Conservation (phyloP, 768 basidiomycete genomes). For the Russula lepida region DNA sequence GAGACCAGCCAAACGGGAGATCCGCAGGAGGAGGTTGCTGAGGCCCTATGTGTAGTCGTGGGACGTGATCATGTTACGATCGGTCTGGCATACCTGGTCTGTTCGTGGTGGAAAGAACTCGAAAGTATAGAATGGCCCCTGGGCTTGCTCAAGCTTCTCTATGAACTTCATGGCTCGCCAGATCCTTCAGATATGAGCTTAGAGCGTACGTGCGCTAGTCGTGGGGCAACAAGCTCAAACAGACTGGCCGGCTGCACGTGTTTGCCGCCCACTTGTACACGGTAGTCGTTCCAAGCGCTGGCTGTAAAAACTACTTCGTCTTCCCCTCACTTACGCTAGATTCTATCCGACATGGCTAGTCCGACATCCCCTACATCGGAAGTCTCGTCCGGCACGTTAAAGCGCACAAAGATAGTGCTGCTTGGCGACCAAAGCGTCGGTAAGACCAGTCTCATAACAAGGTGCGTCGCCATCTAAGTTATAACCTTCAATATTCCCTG, state of each 20-base stretch:
- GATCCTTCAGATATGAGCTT: too few relatives aligned
- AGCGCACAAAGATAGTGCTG: conserved; percentile 93
- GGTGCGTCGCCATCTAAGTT: conserved; percentile 40
- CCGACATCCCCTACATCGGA: conserved; percentile 66
- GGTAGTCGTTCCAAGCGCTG: too few relatives aligned
- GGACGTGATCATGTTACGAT: conserved; percentile 4
- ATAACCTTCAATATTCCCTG: conserved; percentile 1
- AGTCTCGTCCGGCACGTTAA: conserved; percentile 82
- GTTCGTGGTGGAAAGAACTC: conserved; percentile 98
- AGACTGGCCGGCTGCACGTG: neutral
- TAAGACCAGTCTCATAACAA: conserved; percentile 96
- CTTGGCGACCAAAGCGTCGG: conserved; percentile 97
- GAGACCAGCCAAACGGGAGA: conserved; percentile 69
- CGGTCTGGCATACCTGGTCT: conserved; percentile 50
- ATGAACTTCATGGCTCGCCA: conserved; percentile 55
- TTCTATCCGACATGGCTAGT: conserved; percentile 34
- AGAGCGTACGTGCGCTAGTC: too few relatives aligned
- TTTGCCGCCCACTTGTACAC: too few relatives aligned
- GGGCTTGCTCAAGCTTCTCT: conserved; percentile 49
- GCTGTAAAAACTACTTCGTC: neutral
- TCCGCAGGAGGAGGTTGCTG: conserved; percentile 82
- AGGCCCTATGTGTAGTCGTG: conserved; percentile 53
- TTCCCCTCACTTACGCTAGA: neutral
- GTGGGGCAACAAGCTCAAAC: neutral
- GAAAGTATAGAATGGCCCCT: conserved; percentile 67